phyloP scores from a whole-genome alignment of 177 flowering plant genomes.

The Viscum album region DNA sequence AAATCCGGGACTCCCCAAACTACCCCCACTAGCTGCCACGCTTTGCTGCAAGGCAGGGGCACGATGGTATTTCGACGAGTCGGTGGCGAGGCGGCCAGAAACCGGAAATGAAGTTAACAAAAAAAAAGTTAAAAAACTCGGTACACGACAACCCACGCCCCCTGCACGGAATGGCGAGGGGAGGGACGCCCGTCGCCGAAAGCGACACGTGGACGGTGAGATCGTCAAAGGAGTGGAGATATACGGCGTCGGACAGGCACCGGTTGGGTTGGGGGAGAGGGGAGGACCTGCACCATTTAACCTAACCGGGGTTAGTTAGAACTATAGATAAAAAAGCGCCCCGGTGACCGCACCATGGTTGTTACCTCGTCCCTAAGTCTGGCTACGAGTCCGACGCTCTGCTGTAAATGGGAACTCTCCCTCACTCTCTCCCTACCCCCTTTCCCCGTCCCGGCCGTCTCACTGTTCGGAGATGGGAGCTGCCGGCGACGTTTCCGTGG shows the following conservation, averaged over 20 bases:
- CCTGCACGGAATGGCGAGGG: constrained; percentile 28
- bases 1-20: no score
- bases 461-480: constrained; percentile 10
- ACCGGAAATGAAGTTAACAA: background rate
- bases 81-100: background rate
- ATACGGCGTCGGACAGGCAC: constrained; percentile 6
- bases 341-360: constrained; percentile 17
- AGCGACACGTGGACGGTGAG: constrained; percentile 28
- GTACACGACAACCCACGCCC: constrained; percentile 13
- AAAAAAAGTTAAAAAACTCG: background rate
- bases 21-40: no score
- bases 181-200: constrained; percentile 9
- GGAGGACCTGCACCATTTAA: background rate
- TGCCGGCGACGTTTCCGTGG: constrained; percentile 12
- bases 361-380: constrained; percentile 3
- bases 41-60: no score
- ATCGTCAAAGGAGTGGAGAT: background rate
- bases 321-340: no score
- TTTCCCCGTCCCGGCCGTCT: constrained; percentile 1
- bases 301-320: constrained; percentile 25
- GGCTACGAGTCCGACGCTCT: background rate
- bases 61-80: background rate
- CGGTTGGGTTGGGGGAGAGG: background rate
- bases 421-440: constrained; percentile 9
- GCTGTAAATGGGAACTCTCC: constrained; percentile 4